Evolutionary conservation across 164 flowering plant genomes (phyloP), one percentile per base, ranked within the genome.

Genomic region (Vitis labrusca): DNA sequence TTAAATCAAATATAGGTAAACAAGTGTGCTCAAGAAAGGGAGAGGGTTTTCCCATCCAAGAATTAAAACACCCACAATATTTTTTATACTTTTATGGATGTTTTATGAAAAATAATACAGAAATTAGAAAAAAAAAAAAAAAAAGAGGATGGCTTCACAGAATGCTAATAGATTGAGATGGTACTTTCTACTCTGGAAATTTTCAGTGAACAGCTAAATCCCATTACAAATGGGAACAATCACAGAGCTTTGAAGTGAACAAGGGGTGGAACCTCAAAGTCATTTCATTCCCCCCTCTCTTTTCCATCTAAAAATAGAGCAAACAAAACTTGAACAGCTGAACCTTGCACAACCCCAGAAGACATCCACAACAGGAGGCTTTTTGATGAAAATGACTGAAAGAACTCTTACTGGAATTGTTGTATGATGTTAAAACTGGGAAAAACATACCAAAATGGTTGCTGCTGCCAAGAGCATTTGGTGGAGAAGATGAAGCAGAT

Each of bases 391-490:
- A 5, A 37, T 37, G 6, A 37, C 7, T 37, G 5, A 37, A 37
- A 37, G 44, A 37, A 37, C 44, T 37, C 44, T 37, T 37, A 37
- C 44, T 37, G 44, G 44, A 37, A 37, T 37, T 37, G 44, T 37
- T 37, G 44, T 37, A 23, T 23, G 27, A 23, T 23, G 27, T 23
- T 23, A 23, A 1, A 23, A 23, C 27, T 1, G 27, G 27, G 27
- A 23, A 23, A 49, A 59, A 66, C 49, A 72, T 19, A 72, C 55
- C 6, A 68, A 71, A 57, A 71, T 32, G 52, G 59, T 59, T 11
- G 60, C 12, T 8, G 64, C 16, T n/a, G 71, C 29, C 50, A 78
- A 65, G 13, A 75, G 37, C 32, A 74, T 78, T 74, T 75, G 74
- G 30, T 69, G 66, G 64, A 70, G 10, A 10, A 79, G 57, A 54